A percentile compares a stretch with the other conserved stretches of the same genome.
These are phyloP conservation scores for Orbilia brochopaga DNA, from an alignment of 2,329 filamentous ascomycete species.

Conservation along the genomic window DNA sequence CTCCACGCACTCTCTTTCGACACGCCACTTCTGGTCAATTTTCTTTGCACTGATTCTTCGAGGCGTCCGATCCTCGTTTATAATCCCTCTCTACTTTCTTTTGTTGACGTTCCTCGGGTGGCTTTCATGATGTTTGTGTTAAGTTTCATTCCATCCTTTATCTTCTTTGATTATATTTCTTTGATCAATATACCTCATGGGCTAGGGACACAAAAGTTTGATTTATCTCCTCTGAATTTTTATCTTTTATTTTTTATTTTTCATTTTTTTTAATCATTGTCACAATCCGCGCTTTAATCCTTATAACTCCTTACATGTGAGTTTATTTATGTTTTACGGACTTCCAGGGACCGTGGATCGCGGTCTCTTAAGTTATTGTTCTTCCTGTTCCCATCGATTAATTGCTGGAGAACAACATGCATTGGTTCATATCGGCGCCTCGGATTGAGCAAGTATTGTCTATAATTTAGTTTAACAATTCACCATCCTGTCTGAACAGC, in stretches of 20 bases:
- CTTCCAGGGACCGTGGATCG: too few species aligned
- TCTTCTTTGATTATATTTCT: not conserved
- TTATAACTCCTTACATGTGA: too few species aligned
- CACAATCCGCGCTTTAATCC: not conserved
- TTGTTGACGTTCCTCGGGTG: conserved; percentile 3
- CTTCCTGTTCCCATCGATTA: not conserved
- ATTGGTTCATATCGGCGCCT: too few species aligned
- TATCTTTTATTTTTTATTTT: too few species aligned
- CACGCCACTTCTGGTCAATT: not conserved
- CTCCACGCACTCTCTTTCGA: too few species aligned
- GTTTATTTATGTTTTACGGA: too few species aligned
- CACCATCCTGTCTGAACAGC: not conserved
- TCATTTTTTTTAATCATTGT: too few species aligned
- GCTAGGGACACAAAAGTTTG: not conserved
- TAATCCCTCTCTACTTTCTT: not conserved
- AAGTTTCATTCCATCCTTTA: not conserved
- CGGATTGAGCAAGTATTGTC: not conserved
- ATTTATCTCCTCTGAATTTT: not conserved
- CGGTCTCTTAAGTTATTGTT: too few species aligned
- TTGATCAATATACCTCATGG: not conserved
- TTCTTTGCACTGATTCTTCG: not conserved
- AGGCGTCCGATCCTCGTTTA: not conserved
- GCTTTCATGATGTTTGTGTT: not conserved
- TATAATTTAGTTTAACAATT: not conserved
- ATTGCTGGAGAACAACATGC: too few species aligned